Conservation (phyloP, 1,284 basidiomycete genomes). For the Ustilago vetiveriae region DNA sequence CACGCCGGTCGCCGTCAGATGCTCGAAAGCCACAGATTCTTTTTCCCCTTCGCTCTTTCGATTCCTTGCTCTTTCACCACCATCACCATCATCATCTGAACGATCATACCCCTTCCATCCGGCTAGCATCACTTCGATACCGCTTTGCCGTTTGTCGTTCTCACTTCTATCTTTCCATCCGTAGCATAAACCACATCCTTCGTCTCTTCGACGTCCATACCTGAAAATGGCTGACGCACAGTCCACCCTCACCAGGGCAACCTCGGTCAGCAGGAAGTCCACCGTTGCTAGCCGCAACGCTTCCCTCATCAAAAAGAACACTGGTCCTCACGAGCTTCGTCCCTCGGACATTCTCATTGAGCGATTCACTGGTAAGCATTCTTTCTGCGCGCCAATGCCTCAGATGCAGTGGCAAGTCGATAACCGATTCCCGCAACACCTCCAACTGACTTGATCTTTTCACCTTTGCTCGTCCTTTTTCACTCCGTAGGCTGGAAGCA, state of each 20-base stretch:
- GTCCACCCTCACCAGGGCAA: slow-evolving; percentile 62
- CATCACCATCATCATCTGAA: slow-evolving; percentile 29
- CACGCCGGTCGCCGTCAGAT: background rate
- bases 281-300: slow-evolving; percentile 67
- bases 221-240: slow-evolving; percentile 63
- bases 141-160: slow-evolving; percentile 10
- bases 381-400: no score
- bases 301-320: slow-evolving; percentile 69
- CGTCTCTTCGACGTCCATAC: slow-evolving; percentile 8
- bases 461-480: background rate
- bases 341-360: slow-evolving; percentile 98
- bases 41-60: no score
- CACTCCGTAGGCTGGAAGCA: slow-evolving; percentile 79
- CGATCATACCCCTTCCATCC: slow-evolving; percentile 14
- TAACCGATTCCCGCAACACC: no score
- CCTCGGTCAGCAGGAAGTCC: slow-evolving; percentile 65
- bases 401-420: no score
- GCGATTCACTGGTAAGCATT: slow-evolving; percentile 70
- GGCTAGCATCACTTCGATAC: slow-evolving; percentile 7
- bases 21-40: no score
- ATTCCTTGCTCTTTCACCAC: slow-evolving; percentile 9
- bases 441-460: no score
- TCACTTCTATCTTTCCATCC: no score
- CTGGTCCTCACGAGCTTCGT: slow-evolving; percentile 78
- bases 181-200: no score